These are phyloP conservation scores for Phytopythium helicoides DNA, from an alignment of 352 stramenopile genomes.

Conservation along the genomic window DNA sequence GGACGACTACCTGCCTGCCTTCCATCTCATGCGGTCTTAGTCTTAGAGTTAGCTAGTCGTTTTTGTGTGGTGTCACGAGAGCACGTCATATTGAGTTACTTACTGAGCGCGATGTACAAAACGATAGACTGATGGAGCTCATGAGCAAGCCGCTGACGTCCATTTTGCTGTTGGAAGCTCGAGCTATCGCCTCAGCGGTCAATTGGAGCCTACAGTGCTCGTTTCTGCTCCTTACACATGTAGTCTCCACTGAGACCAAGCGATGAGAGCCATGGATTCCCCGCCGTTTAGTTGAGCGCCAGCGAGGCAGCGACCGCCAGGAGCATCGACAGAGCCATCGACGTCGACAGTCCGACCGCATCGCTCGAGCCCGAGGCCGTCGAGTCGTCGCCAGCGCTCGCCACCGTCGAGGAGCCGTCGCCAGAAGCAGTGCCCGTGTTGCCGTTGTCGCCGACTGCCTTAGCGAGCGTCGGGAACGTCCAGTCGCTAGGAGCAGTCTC, in stretches of 20 bases:
- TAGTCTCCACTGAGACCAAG: too few relatives aligned
- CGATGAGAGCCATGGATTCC: too few relatives aligned
- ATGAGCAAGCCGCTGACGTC: too few relatives aligned
- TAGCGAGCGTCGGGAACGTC: constrained; percentile 46
- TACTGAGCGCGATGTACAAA: too few relatives aligned
- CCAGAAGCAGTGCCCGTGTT: constrained; percentile 36
- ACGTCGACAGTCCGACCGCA: not conserved
- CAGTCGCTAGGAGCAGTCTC: constrained; percentile 37
- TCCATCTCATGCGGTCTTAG: not conserved
- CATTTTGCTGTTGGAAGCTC: too few relatives aligned
- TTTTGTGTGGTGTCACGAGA: too few relatives aligned
- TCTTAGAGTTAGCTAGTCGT: too few relatives aligned
- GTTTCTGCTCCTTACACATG: too few relatives aligned
- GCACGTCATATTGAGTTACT: too few relatives aligned
- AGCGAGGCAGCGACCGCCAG: not conserved
- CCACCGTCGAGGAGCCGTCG: constrained; percentile 23
- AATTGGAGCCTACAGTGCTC: too few relatives aligned
- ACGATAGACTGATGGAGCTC: too few relatives aligned
- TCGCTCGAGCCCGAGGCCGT: not conserved
- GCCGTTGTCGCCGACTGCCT: constrained; percentile 47
- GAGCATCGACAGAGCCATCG: not conserved
- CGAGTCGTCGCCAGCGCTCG: constrained; percentile 10
- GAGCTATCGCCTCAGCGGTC: too few relatives aligned
- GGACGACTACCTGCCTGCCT: not conserved
- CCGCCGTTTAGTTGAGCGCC: not conserved